Evolutionary conservation across 2,329 filamentous ascomycete genomes (phyloP), one percentile per base, ranked within the genome.

Genomic region (Pseudogymnoascus sp.): DNA sequence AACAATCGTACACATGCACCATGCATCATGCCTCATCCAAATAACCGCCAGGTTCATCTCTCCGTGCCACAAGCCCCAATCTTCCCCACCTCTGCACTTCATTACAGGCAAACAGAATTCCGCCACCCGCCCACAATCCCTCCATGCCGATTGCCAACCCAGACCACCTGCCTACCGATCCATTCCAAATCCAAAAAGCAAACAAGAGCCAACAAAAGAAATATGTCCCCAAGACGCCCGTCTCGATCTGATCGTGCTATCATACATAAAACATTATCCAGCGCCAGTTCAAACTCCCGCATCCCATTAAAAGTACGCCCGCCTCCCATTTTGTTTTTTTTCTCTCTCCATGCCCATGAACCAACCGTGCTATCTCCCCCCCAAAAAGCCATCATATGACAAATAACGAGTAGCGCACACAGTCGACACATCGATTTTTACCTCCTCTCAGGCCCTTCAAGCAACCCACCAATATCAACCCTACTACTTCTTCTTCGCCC

Each of bases 21-120:
- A 50, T 50, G 43, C 43, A 50, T 50, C 43, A 50, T 50, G 43
- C n/a, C n/a, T n/a, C n/a, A n/a, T n/a, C n/a, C n/a, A n/a, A n/a
- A n/a, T n/a, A n/a, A n/a, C n/a, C n/a, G n/a, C n/a, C n/a, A n/a
- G n/a, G n/a, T n/a, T n/a, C n/a, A n/a, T n/a, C n/a, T n/a, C n/a
- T 53, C 33, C 43, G n/a, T 9, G 8, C 18, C 25, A 15, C 47
- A 33, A 33, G 25, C 25, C 18, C 47, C 28, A 33, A 53, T 18
- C 6, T 30, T 33, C 18, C 47, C 28, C 14, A 33, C 8, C n/a
- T n/a, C n/a, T 3, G n/a, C 22, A 15, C 28, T 53, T 33, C 47
- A 53, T 53, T 53, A 53, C 47, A 53, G 28, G 25, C 9, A 53
- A 53, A 18, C 25, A 53, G 12, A 30, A 18, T 22, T 22, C 5